phyloP scores from a whole-genome alignment of 2,329 filamentous ascomycete species.

The Rhinocladiella similis region DNA sequence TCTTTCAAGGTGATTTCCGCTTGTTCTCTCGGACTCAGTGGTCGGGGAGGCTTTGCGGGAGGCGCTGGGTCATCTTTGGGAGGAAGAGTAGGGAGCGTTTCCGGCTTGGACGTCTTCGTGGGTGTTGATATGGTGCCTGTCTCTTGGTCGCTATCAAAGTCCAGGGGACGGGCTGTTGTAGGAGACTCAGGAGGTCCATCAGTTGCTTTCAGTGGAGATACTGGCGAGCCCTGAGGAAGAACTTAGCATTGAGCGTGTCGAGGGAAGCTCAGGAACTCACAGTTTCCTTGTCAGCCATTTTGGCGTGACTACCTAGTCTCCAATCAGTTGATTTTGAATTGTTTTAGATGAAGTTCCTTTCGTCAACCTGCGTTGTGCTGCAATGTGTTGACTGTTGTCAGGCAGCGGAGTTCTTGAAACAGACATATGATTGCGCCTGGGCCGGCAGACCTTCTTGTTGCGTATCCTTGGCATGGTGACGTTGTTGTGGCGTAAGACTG shows the following conservation, averaged over 20 bases:
- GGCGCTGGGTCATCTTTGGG: constrained; percentile 38
- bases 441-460: not conserved
- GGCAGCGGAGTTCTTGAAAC: constrained; percentile 20
- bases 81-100: constrained; percentile 31
- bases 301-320: not conserved
- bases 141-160: constrained; percentile 59
- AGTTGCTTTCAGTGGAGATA: constrained; percentile 29
- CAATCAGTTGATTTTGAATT: not conserved
- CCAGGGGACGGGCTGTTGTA: constrained; percentile 57
- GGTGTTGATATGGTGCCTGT: constrained; percentile 35
- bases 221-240: constrained; percentile 23
- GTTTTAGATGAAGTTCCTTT: not conserved
- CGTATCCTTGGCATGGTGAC: constrained; percentile 7
- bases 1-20: constrained; percentile 87
- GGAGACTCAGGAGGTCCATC: constrained; percentile 48
- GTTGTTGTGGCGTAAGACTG: constrained; percentile 1
- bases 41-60: constrained; percentile 83
- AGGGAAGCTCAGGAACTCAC: constrained; percentile 6
- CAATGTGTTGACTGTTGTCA: not conserved
- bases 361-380: not conserved
- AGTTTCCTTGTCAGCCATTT: constrained; percentile 16
- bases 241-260: not conserved
- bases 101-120: constrained; percentile 31
- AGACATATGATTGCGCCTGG: constrained; percentile 10
- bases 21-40: constrained; percentile 77